Evolutionary conservation across 1,284 basidiomycete species (phyloP).

Genomic region (Apiotrichum mycotoxinovorans): DNA sequence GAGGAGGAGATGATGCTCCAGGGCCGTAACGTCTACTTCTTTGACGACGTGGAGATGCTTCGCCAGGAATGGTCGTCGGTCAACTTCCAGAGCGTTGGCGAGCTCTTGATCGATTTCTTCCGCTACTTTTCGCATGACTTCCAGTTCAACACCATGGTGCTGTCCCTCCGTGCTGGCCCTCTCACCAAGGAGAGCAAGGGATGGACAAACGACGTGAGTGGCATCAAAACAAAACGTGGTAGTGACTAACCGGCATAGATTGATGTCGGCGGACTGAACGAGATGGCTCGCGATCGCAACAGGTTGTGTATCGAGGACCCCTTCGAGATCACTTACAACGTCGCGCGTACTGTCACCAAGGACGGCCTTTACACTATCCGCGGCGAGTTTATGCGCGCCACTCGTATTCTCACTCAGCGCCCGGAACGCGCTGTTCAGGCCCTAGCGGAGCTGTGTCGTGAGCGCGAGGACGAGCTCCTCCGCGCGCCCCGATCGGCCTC

Average conservation of each 20-base stretch:
- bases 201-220: constrained; percentile 83
- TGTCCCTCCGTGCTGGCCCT: constrained; percentile 83
- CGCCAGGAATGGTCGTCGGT: constrained; percentile 89
- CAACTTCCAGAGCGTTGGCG: constrained; percentile 88
- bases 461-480: constrained; percentile 51
- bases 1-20: constrained; percentile 85
- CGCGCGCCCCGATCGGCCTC: constrained; percentile 50
- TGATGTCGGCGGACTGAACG: constrained; percentile 57
- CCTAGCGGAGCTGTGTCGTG: constrained; percentile 71
- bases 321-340: constrained; percentile 92
- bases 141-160: constrained; percentile 83
- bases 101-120: constrained; percentile 98
- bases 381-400: constrained; percentile 96
- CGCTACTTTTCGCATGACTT: constrained; percentile 94
- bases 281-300: constrained; percentile 76
- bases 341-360: constrained; percentile 90
- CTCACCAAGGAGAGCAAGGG: constrained; percentile 87
- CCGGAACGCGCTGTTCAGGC: constrained; percentile 77
- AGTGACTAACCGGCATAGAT: constrained; percentile 34
- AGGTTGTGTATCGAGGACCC: constrained; percentile 96
- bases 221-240: constrained; percentile 36
- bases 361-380: constrained; percentile 96
- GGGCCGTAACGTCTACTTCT: constrained; percentile 88
- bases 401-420: constrained; percentile 70
- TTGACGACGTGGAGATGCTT: constrained; percentile 88